These are phyloP conservation scores for Fusarium palustre DNA, from an alignment of 2,329 filamentous ascomycete species.

Conservation along the genomic window DNA sequence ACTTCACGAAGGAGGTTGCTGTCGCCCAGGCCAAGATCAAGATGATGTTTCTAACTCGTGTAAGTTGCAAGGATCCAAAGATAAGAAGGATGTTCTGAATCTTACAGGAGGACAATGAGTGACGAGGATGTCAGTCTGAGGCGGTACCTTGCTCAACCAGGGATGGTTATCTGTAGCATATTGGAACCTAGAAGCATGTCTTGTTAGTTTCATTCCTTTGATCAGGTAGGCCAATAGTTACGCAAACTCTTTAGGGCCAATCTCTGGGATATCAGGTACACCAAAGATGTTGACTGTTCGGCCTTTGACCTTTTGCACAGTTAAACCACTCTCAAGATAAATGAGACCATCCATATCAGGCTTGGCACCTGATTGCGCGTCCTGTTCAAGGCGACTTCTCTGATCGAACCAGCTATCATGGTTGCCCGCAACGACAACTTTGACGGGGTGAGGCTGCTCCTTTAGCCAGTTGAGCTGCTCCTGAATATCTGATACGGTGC, in stretches of 20 bases:
- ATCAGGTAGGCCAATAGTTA: slow-evolving; percentile 40
- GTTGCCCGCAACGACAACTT: slow-evolving; percentile 87
- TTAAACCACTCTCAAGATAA: slow-evolving; percentile 78
- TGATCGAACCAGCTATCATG: slow-evolving; percentile 89
- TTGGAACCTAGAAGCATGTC: slow-evolving; percentile 69
- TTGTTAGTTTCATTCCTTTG: slow-evolving; percentile 8
- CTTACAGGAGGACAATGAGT: slow-evolving; percentile 81
- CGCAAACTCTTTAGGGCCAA: slow-evolving; percentile 77
- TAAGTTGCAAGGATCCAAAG: slow-evolving; percentile 10
- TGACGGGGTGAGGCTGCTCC: slow-evolving; percentile 78
- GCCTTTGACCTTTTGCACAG: slow-evolving; percentile 71
- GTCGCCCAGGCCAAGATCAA: slow-evolving; percentile 77
- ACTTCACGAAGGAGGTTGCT: slow-evolving; percentile 76
- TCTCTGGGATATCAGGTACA: slow-evolving; percentile 80
- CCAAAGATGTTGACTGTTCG: slow-evolving; percentile 76
- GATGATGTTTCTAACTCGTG: slow-evolving; percentile 68
- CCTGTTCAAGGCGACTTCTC: slow-evolving; percentile 66
- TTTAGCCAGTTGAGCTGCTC: slow-evolving; percentile 86
- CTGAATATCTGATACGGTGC: slow-evolving; percentile 80
- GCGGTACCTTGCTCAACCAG: slow-evolving; percentile 78
- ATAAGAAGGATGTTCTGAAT: neutral
- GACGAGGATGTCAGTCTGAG: slow-evolving; percentile 79
- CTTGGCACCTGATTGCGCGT: slow-evolving; percentile 62
- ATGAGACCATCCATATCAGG: slow-evolving; percentile 76
- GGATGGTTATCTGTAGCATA: slow-evolving; percentile 74